Conservation (phyloP, 2,329 filamentous ascomycete species). For the Ambrosiella beaveri region DNA sequence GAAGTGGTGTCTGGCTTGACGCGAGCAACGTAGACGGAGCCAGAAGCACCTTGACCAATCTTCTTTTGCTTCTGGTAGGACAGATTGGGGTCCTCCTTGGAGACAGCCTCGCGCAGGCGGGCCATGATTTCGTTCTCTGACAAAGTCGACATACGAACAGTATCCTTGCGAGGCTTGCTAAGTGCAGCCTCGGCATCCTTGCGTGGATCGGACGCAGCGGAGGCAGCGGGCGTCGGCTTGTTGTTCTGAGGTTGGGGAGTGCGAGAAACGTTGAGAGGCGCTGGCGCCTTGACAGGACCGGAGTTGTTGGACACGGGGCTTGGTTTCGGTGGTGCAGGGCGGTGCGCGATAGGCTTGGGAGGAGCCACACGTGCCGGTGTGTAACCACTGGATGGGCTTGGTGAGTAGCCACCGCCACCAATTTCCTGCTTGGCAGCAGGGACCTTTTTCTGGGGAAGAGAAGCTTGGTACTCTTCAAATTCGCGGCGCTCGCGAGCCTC, state of each 20-base stretch:
- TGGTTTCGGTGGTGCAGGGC: conserved; percentile 37
- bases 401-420: conserved; percentile 37
- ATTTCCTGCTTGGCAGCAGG: conserved; percentile 82
- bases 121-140: conserved; percentile 94
- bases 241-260: conserved; percentile 17
- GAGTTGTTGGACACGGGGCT: conserved; percentile 20
- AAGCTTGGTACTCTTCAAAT: conserved; percentile 76
- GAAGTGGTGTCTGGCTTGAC: conserved; percentile 80
- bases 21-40: conserved; percentile 93
- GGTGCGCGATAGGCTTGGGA: conserved; percentile 47
- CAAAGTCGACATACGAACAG: conserved; percentile 98
- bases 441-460: conserved; percentile 62
- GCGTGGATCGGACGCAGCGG: conserved; percentile 41
- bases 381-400: conserved; percentile 48
- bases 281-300: conserved; percentile 36
- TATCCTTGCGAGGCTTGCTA: conserved; percentile 74
- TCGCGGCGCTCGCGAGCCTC: conserved; percentile 57
- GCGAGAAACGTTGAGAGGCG: conserved; percentile 52
- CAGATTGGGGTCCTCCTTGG: conserved; percentile 82
- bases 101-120: conserved; percentile 83
- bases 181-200: conserved; percentile 83
- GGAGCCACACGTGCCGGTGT: conserved; percentile 77
- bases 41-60: conserved; percentile 95
- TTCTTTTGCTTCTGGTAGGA: conserved; percentile 99
- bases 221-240: conserved; percentile 37